Evolutionary conservation across 1,284 basidiomycete species (phyloP).

Genomic region (Cutaneotrichosporon sp.): DNA sequence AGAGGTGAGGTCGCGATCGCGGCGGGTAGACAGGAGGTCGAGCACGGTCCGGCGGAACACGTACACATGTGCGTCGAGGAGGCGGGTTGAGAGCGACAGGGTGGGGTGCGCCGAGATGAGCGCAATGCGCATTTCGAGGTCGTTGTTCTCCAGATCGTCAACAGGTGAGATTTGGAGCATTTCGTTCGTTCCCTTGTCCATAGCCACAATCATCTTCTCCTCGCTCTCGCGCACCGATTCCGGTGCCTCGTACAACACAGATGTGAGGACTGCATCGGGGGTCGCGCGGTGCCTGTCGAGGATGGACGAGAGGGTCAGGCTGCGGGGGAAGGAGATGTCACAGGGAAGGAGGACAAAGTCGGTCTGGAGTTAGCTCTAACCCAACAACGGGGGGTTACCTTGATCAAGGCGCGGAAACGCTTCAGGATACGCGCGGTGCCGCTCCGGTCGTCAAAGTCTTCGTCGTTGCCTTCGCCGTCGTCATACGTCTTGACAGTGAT

Average conservation of each 20-base stretch:
- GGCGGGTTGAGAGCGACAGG: slow-evolving; percentile 65
- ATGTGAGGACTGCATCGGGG: slow-evolving; percentile 69
- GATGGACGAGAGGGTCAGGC: slow-evolving; percentile 67
- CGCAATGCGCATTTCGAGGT: slow-evolving; percentile 69
- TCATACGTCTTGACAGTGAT: slow-evolving; percentile 41
- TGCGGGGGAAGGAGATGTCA: slow-evolving; percentile 77
- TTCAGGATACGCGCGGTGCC: slow-evolving; percentile 52
- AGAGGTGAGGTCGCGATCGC: slow-evolving; percentile 66
- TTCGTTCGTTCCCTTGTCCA: slow-evolving; percentile 58
- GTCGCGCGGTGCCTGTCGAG: slow-evolving; percentile 79
- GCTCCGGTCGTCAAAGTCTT: slow-evolving; percentile 31
- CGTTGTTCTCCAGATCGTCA: slow-evolving; percentile 64
- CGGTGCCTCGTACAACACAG: slow-evolving; percentile 68
- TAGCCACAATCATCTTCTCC: slow-evolving; percentile 46
- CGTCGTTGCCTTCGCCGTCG: slow-evolving; percentile 47
- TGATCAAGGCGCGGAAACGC: slow-evolving; percentile 46
- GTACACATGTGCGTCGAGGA: slow-evolving; percentile 86
- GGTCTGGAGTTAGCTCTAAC: slow-evolving; percentile 46
- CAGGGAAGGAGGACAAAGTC: slow-evolving; percentile 91
- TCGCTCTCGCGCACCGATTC: slow-evolving; percentile 55
- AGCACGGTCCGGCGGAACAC: slow-evolving; percentile 73
- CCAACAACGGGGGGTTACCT: slow-evolving; percentile 29
- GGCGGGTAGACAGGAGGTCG: slow-evolving; percentile 65
- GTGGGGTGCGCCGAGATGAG: slow-evolving; percentile 69
- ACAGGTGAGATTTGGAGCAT: slow-evolving; percentile 66